Base-by-base conservation (phyloP, 2,329 filamentous ascomycete genomes). In the Fusarium graminum region DNA sequence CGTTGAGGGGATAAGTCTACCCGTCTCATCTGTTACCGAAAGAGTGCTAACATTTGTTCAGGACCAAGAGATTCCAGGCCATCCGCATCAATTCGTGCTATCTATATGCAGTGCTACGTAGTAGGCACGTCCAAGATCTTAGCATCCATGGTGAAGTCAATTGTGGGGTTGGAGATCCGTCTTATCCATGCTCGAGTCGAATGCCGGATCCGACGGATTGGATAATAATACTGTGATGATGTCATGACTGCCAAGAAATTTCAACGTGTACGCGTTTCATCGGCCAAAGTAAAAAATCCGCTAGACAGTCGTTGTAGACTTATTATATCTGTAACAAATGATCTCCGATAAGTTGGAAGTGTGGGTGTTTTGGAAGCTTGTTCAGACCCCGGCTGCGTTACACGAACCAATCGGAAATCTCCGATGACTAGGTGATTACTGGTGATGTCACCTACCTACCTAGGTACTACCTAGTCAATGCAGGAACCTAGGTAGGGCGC, bases 1-100 rank as follows among this genome's bases (percentile, higher is more conserved):
- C 65, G 53, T 51, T 54, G 63, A 76, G 80, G 79, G 81, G 83
- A 85, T 86, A 85, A 85, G 83, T 85, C 68, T 70, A 58, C 65
- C 69, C 59, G 41, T 59, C 56, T 44, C 41, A 45, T 59, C 22
- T 25, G 14, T 29, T 25, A 14, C 51, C 67, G 57, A 61, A 58
- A 41, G 22, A 54, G 36, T 63, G 65, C 74, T 76, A 75, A 77
- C 71, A 67, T 56, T n/a, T 50, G 30, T 59, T 59, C 64, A 75
- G 74, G 63, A 55, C 17, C 12, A 51, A 44, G 16, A 39, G 17
- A 26, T 38, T 30, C 39, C 13, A 42, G 25, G 19, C 6, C 7
- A 12, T 49, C n/a, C 14, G 19, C n/a, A 13, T 16, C 13, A 17
- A 42, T 12, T 10, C n/a, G 13, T 38, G 22, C 51, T 19, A 22